Base-by-base conservation (phyloP, 1,284 basidiomycete genomes). In the Erythrobasidium hasegawianum region DNA sequence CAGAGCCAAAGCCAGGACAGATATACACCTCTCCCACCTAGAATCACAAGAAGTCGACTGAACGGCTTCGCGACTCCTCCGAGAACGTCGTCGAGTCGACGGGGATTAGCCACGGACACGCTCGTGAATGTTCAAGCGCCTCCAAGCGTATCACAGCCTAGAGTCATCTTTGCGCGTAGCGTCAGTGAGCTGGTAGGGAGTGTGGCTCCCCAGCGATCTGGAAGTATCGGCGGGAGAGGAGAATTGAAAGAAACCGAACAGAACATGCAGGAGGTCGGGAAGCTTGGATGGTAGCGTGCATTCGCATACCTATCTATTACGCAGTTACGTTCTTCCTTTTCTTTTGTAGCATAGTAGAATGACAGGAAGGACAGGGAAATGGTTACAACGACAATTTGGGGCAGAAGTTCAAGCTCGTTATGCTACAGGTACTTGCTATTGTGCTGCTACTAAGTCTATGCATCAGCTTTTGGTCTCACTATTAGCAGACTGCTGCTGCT, bases 121-220 rank as follows among this genome's bases (percentile, higher is more conserved):
- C n/a, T n/a, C n/a, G n/a, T n/a, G 50, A 16, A 26, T 20, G 18
- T 7, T 9, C 33, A 33, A 33, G 33, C 11, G 33, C 33, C 5
- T 5, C 33, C 33, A 4, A 33, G 33, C 33, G 11, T 33, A 11
- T 33, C 33, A 11, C 33, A 33, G 33, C 33, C 33, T 33, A 33
- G 33, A 33, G 14, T 33, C 24, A 56, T 56, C 24, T 18, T 57
- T 10, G 62, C 62, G 18, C 20, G 62, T n/a, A 65, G 62, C 26
- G 54, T 65, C 9, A 39, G 33, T 24, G 62, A 65, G 39, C 62
- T 65, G 11, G 55, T 65, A 2, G 62, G 62, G 22, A 39, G 9
- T 16, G 41, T 27, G 18, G 16, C 40, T 8, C 7, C 27, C 29
- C 38, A 20, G 9, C 9, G 39, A 16, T 18, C 26, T 18, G 16